A percentile compares a stretch with the other conserved stretches of the same genome.
Evolutionary conservation across 2,329 filamentous ascomycete species (phyloP).

Genomic region (Diaporthe vexans): DNA sequence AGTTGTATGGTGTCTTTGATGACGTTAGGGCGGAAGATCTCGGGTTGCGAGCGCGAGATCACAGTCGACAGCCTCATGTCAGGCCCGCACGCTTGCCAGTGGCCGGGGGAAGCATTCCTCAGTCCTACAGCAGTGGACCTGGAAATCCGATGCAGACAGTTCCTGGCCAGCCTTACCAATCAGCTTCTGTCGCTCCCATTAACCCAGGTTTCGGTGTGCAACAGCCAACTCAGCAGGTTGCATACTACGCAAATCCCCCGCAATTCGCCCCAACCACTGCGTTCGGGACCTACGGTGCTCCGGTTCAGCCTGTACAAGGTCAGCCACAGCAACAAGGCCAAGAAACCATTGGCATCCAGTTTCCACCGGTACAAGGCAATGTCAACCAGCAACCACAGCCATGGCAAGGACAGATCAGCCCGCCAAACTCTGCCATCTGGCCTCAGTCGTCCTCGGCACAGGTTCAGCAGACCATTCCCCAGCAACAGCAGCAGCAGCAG

Average conservation of each 20-base stretch:
- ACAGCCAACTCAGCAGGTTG: background rate
- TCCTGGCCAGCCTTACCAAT: background rate
- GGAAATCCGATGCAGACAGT: background rate
- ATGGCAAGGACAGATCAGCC: background rate
- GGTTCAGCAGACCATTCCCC: background rate
- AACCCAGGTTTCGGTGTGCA: background rate
- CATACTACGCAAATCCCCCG: background rate
- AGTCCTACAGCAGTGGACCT: too few species aligned
- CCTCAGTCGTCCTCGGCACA: background rate
- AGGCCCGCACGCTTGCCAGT: background rate
- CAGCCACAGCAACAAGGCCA: background rate
- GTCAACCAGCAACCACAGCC: background rate
- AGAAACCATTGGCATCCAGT: background rate
- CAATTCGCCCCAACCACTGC: background rate
- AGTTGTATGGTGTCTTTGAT: background rate
- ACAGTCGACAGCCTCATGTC: background rate
- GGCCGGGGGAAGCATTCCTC: too few species aligned
- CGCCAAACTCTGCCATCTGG: background rate
- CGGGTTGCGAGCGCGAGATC: background rate
- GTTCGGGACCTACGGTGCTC: background rate
- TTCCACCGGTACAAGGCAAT: background rate
- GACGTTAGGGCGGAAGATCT: background rate
- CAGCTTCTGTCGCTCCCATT: background rate
- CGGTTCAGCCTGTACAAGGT: background rate
- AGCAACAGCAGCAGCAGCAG: background rate